These are phyloP conservation scores for Venturia aucupariae DNA, from an alignment of 2,329 filamentous ascomycete species.

Conservation along the genomic window DNA sequence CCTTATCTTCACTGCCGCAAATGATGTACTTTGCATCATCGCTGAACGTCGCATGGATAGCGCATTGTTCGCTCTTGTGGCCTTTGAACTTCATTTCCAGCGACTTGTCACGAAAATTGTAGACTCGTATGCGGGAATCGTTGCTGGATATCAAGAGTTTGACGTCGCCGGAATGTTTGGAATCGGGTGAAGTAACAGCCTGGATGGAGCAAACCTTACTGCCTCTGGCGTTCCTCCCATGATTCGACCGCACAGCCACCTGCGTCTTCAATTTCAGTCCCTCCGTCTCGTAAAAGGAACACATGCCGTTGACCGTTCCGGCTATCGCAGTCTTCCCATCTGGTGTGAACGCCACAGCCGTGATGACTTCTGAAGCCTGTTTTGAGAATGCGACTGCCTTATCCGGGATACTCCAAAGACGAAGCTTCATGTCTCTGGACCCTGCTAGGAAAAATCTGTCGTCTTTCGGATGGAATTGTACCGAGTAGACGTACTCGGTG, in stretches of 20 bases:
- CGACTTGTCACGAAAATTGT: slow-evolving; percentile 75
- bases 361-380: slow-evolving; percentile 77
- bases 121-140: slow-evolving; percentile 83
- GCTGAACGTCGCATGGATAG: slow-evolving; percentile 82
- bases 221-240: slow-evolving; percentile 88
- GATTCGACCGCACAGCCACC: slow-evolving; percentile 84
- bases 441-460: slow-evolving; percentile 96
- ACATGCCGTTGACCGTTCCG: slow-evolving; percentile 75
- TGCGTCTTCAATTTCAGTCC: slow-evolving; percentile 75
- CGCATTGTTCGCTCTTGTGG: slow-evolving; percentile 80
- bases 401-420: slow-evolving; percentile 95
- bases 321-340: slow-evolving; percentile 86
- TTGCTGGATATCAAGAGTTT: slow-evolving; percentile 91
- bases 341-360: slow-evolving; percentile 85
- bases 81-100: slow-evolving; percentile 86
- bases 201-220: slow-evolving; percentile 97
- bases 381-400: slow-evolving; percentile 81
- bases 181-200: slow-evolving; percentile 52
- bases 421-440: slow-evolving; percentile 76
- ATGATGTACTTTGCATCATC: slow-evolving; percentile 81
- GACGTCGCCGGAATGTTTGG: slow-evolving; percentile 51
- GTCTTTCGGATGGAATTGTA: slow-evolving; percentile 88
- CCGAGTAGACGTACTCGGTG: slow-evolving; percentile 88
- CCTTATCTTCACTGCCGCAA: slow-evolving; percentile 85
- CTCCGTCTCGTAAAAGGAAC: slow-evolving; percentile 88